These are phyloP conservation scores for Cercospora beticola DNA, from an alignment of 2,329 filamentous ascomycete species.

Conservation along the genomic window DNA sequence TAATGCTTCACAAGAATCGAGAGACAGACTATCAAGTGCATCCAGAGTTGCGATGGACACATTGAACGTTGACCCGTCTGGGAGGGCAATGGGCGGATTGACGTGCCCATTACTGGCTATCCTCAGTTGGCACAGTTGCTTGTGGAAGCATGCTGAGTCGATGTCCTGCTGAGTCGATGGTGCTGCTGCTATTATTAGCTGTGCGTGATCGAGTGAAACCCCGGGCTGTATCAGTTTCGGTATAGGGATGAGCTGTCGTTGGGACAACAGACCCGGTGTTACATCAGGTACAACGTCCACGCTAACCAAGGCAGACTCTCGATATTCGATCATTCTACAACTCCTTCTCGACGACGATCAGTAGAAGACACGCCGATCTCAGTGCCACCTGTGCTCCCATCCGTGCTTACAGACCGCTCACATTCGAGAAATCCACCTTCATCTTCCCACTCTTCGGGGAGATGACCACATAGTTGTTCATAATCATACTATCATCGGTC, in stretches of 20 bases:
- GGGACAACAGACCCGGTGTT: neutral
- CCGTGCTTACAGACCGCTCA: neutral
- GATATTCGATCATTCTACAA: neutral
- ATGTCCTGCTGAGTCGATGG: no score
- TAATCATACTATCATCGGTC: constrained; percentile 31
- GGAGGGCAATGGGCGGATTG: no score
- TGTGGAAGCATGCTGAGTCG: no score
- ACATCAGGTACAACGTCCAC: neutral
- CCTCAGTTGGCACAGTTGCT: no score
- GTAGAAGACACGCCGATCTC: neutral
- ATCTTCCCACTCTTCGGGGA: constrained; percentile 21
- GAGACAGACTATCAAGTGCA: no score
- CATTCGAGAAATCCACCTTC: neutral
- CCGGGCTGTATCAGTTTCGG: no score
- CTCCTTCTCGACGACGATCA: neutral
- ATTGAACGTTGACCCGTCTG: no score
- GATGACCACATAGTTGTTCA: constrained; percentile 35
- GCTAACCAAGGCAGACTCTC: neutral
- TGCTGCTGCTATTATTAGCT: no score
- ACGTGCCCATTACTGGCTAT: no score
- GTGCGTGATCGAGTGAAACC: no score
- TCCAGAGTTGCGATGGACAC: no score
- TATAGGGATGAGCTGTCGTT: neutral
- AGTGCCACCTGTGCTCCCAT: neutral
- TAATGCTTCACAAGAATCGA: no score